phyloP scores from a whole-genome alignment of 2,329 filamentous ascomycete species.

The Catunica adiposa region DNA sequence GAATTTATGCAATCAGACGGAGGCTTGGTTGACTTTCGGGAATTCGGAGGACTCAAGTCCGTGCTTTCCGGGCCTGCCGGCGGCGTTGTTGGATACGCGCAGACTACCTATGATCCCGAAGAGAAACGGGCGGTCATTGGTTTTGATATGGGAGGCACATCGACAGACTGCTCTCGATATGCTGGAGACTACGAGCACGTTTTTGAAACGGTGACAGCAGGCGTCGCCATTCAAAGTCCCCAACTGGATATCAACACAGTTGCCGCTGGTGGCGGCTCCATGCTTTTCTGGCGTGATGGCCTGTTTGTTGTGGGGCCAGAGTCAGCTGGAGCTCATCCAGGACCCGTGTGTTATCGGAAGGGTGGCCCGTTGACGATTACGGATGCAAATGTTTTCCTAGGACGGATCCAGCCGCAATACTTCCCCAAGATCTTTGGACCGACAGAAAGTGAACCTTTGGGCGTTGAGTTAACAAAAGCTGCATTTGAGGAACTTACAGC shows the following conservation, averaged over 20 bases:
- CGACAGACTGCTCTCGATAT: constrained; percentile 79
- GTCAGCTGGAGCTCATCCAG: constrained; percentile 75
- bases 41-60: constrained; percentile 69
- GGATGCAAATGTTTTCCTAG: constrained; percentile 76
- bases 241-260: constrained; percentile 93
- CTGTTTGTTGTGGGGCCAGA: constrained; percentile 83
- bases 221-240: constrained; percentile 84
- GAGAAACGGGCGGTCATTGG: constrained; percentile 79
- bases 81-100: constrained; percentile 80
- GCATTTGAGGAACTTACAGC: constrained; percentile 61
- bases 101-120: constrained; percentile 72
- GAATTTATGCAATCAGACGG: constrained; percentile 93
- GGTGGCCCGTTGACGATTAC: constrained; percentile 83
- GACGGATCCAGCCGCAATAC: constrained; percentile 71
- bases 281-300: constrained; percentile 75
- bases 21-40: constrained; percentile 54
- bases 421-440: constrained; percentile 93
- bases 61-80: constrained; percentile 86
- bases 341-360: constrained; percentile 81
- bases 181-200: constrained; percentile 83
- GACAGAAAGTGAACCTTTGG: constrained; percentile 67
- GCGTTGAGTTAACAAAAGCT: constrained; percentile 56
- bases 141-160: constrained; percentile 73
- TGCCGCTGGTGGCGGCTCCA: constrained; percentile 72
- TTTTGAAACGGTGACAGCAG: constrained; percentile 84